Conservation (phyloP, 768 basidiomycete genomes). For the Tulasnella calospora region DNA sequence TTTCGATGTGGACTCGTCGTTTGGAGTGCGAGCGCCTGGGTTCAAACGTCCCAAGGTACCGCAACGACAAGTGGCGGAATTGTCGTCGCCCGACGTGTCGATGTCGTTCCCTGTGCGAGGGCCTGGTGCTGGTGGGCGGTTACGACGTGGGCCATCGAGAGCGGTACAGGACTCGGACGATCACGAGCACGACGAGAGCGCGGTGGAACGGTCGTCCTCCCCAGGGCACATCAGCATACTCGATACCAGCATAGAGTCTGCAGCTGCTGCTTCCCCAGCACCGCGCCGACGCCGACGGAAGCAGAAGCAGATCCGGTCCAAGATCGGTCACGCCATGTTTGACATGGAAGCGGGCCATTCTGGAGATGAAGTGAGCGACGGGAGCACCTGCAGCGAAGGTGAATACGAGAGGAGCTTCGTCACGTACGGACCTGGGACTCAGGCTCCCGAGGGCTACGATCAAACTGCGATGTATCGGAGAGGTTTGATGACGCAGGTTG, state of each 20-base stretch:
- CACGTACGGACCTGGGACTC: slow-evolving; percentile 58
- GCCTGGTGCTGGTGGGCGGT: not conserved
- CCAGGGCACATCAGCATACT: not conserved
- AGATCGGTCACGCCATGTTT: slow-evolving; percentile 39
- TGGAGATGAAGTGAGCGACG: slow-evolving; percentile 71
- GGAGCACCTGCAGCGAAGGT: slow-evolving; percentile 55
- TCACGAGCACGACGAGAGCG: slow-evolving; percentile 1
- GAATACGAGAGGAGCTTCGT: slow-evolving; percentile 68
- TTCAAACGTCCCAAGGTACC: not conserved
- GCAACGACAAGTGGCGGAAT: not conserved
- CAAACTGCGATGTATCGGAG: slow-evolving; percentile 65
- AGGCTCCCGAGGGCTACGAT: slow-evolving; percentile 65
- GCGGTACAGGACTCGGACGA: not conserved
- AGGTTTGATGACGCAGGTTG: slow-evolving; percentile 65
- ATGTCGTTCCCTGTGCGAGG: slow-evolving; percentile 22
- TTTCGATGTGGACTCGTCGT: slow-evolving; percentile 15
- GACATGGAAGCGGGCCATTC: slow-evolving; percentile 74
- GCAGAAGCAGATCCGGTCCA: slow-evolving; percentile 16
- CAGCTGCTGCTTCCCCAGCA: slow-evolving; percentile 17
- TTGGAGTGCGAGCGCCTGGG: slow-evolving; percentile 5
- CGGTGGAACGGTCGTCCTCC: not conserved
- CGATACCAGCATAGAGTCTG: not conserved
- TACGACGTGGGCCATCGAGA: not conserved
- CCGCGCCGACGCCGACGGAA: not conserved
- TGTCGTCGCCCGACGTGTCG: slow-evolving; percentile 1